Evolutionary conservation across 768 basidiomycete species (phyloP), one percentile per base, ranked within the genome.

Genomic region (Tricholoma terreum): DNA sequence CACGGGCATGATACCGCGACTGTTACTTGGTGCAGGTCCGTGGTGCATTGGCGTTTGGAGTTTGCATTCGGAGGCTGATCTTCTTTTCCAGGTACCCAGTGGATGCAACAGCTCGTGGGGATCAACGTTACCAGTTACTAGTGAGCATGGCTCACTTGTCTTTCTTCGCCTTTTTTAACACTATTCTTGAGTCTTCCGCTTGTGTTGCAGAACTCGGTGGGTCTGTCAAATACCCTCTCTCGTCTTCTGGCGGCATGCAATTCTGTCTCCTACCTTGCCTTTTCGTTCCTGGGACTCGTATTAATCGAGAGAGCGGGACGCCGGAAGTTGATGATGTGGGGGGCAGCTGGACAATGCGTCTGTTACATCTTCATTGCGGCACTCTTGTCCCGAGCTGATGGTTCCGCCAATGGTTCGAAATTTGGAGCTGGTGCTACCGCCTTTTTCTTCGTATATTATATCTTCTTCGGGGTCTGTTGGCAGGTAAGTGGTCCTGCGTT

Each of bases 81-180:
- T 36, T 19, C 8, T 33, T 14, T 48, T 24, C 54, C 49, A 77
- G 79, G 78, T 11, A 79, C 77, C 0, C 79, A 81, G 55, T 78
- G 77, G 72, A 81, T 81, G 80, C 80, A 81, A 57, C 79, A 81
- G 58, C 69, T 80, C 6, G 78, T 75, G 22, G 79, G 79, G 21
- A 79, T 81, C 52, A 81, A 81, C 49, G 80, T 81, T 15, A 81
- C 78, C 1, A 80, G 78, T 60, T 81, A 81, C 65, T 81, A 81
- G 78, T 78, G 45, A 33, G 74, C 60, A 1, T 27, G 21, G 1
- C 50, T 35, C 35, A 22, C 33, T 34, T 7, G 15, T 15, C 24
- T 14, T 38, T 38, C 4, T 6, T 35, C 19, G 9, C n/a, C n/a
- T 31, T 52, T 1, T 54, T 48, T 31, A 22, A 40, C 15, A 19